Evolutionary conservation across 2,329 filamentous ascomycete genomes (phyloP).

Genomic region (Cladosporium sp.): DNA sequence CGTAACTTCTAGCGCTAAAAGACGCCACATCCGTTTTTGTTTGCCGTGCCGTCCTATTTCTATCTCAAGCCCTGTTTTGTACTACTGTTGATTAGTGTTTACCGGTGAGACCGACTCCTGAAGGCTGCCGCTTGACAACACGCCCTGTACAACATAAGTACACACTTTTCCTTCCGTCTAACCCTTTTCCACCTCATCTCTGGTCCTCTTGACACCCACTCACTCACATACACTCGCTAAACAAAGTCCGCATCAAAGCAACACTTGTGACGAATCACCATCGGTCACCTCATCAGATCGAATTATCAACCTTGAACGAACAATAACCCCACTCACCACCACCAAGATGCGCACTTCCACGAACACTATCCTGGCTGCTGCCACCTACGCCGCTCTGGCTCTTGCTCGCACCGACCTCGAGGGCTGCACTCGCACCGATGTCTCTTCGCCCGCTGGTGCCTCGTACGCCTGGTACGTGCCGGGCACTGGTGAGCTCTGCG

Average conservation of each 20-base stretch:
- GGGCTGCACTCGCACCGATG: conserved; percentile 47
- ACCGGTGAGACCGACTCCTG: conserved; percentile 8
- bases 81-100: not conserved
- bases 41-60: not conserved
- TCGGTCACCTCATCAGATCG: not conserved
- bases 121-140: conserved; percentile 1
- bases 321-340: not conserved
- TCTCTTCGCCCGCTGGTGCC: conserved; percentile 43
- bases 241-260: not conserved
- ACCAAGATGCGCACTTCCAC: conserved; percentile 31
- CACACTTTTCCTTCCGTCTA: not conserved
- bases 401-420: conserved; percentile 41
- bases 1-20: not conserved
- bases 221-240: not conserved
- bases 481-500: conserved; percentile 64
- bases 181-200: not conserved
- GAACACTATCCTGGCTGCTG: conserved; percentile 28
- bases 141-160: not conserved
- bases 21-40: not conserved
- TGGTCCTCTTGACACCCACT: not conserved
- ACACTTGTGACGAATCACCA: not conserved
- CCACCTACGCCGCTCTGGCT: conserved; percentile 32
- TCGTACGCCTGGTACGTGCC: conserved; percentile 62
- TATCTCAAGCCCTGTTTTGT: not conserved
- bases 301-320: not conserved